phyloP scores from a whole-genome alignment of 805 yeast species.

The Kodamaea jinghongensis region DNA sequence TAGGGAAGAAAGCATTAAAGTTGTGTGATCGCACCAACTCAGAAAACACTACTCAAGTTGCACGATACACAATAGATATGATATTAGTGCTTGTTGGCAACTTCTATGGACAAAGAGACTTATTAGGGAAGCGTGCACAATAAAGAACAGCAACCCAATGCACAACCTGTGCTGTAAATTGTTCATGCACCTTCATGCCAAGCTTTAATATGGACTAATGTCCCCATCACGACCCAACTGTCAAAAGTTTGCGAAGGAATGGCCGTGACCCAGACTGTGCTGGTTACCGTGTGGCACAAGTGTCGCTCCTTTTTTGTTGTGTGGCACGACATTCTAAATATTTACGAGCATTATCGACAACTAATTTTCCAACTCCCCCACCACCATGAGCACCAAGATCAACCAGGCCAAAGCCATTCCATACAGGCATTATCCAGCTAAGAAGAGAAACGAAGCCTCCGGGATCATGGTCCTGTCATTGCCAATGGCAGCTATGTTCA shows the following conservation, averaged over 20 bases:
- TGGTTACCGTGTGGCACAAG: too few species aligned
- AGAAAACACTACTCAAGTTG: conserved; percentile 11
- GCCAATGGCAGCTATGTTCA: conserved; percentile 70
- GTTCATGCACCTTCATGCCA: too few species aligned
- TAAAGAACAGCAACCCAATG: too few species aligned
- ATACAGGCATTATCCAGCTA: conserved; percentile 50
- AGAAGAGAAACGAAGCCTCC: conserved; percentile 44
- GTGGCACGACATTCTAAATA: too few species aligned
- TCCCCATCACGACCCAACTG: too few species aligned
- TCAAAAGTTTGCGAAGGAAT: not conserved
- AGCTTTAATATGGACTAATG: too few species aligned
- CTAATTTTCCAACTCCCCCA: not conserved
- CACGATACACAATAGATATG: conserved; percentile 28
- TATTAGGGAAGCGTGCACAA: conserved; percentile 11
- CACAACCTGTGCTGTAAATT: too few species aligned
- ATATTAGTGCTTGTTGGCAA: conserved; percentile 29
- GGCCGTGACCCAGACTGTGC: too few species aligned
- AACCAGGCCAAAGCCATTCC: conserved; percentile 36
- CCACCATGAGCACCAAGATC: conserved; percentile 17
- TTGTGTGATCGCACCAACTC: conserved; percentile 15
- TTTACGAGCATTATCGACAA: not conserved
- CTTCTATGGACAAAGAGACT: conserved; percentile 37
- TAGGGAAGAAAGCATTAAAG: conserved; percentile 38
- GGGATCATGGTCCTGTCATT: conserved; percentile 53
- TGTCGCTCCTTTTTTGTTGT: too few species aligned